Base-by-base conservation (phyloP, 495 filamentous ascomycete species). In the Hypoxylon crocopeplum region DNA sequence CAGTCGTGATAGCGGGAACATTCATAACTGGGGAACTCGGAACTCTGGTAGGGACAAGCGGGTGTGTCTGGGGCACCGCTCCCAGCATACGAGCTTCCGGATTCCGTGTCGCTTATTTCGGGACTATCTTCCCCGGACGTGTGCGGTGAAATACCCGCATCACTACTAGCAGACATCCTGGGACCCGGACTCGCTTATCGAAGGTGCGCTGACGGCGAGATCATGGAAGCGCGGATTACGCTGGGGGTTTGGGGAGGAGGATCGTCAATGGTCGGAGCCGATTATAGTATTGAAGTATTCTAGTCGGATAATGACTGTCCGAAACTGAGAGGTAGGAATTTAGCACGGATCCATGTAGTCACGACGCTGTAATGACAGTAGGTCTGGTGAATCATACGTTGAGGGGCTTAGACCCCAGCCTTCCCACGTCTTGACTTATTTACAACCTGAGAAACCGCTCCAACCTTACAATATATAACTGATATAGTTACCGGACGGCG, bases 1-100 rank as follows among this genome's bases (percentile, higher is more conserved):
- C 75, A 78, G 62, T 79, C 77, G 48, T 74, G 71, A 56, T 71
- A 79, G 25, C 70, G 70, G n/a, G 56, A 58, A 64, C 76, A 78
- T 61, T 77, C 76, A n/a, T 63, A 60, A 32, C 73, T 70, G 48
- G 72, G 62, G 39, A 68, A 73, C 15, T 56, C 54, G 20, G 49
- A 5, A 7, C 65, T 75, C n/a, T 70, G 68, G 66, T 72, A 74
- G 7, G 39, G 69, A 44, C 74, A 76, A 25, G 48, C 39, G 1
- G 62, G 36, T 7, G 34, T 50, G 19, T 42, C 39, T 37, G 48
- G 46, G 21, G 45, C 24, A 6, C 19, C 53, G 19, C 33, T 55
- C 15, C 46, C 45, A 16, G 16, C 36, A 22, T 62, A 42, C 6
- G 48, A 55, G 16, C 58, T 58, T 29, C 45, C 62, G 5, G 56